These are phyloP conservation scores for Cryptosporidium muris DNA, from an alignment of 169 alveolate species.

Conservation along the genomic window DNA sequence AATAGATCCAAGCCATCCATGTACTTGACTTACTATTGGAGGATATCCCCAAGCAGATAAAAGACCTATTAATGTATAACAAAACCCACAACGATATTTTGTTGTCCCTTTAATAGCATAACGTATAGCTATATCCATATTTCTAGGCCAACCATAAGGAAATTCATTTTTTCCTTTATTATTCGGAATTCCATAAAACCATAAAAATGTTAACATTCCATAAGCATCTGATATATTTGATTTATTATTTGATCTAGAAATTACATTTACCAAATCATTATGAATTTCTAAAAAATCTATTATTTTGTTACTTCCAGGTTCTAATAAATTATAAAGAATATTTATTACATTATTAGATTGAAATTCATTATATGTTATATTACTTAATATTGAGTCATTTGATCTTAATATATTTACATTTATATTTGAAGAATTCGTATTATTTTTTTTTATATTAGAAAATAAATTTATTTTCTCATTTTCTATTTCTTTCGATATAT, in stretches of 20 bases:
- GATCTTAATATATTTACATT: neutral
- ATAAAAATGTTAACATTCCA: conserved; percentile 81
- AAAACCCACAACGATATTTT: conserved; percentile 79
- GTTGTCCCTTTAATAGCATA: conserved; percentile 80
- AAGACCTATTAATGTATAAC: conserved; percentile 81
- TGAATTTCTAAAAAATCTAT: conserved; percentile 29
- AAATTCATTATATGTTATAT: conserved; percentile 18
- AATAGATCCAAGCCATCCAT: conserved; percentile 58
- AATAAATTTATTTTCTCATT: neutral
- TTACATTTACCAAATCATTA: conserved; percentile 11
- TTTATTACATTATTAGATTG: conserved; percentile 23
- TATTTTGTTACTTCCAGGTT: conserved; percentile 46
- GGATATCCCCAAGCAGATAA: conserved; percentile 85
- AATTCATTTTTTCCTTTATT: conserved; percentile 77
- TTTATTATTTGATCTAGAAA: conserved; percentile 12
- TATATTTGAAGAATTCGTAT: neutral
- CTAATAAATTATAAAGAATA: conserved; percentile 28
- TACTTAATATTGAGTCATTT: neutral
- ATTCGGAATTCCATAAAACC: conserved; percentile 82
- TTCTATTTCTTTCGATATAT: neutral
- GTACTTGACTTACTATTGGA: conserved; percentile 78
- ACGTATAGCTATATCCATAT: conserved; percentile 76
- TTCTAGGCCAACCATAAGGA: conserved; percentile 88
- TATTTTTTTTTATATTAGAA: neutral
- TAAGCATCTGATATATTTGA: conserved; percentile 49